These are phyloP conservation scores for Peronosclerospora sorghi DNA, from an alignment of 352 stramenopile genomes.

Conservation along the genomic window DNA sequence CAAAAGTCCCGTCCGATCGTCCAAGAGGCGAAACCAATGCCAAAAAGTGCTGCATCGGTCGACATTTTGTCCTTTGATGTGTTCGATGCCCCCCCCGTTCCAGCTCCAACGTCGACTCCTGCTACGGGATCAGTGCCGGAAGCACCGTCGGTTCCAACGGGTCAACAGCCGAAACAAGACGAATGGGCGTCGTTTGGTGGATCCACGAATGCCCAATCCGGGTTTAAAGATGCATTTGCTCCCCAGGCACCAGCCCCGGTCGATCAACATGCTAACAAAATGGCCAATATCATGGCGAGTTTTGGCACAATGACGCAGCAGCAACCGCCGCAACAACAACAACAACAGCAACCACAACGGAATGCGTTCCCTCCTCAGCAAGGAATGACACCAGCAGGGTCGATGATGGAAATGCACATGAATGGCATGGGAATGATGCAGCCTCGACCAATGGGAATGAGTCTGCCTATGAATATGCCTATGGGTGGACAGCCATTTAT, in stretches of 20 bases:
- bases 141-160: not conserved
- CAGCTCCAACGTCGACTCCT: not conserved
- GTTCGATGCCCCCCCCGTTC: conserved; percentile 16
- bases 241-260: conserved; percentile 16
- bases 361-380: conserved; percentile 35
- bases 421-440: conserved; percentile 22
- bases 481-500: conserved; percentile 12
- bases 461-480: conserved; percentile 17
- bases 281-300: conserved; percentile 84
- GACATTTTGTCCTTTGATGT: conserved; percentile 72
- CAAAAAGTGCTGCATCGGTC: conserved; percentile 15
- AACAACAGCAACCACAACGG: conserved; percentile 12
- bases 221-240: conserved; percentile 38
- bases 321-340: conserved; percentile 13
- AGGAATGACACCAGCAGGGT: conserved; percentile 25
- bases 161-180: conserved; percentile 32
- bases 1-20: not conserved
- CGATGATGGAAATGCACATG: conserved; percentile 42
- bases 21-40: not conserved
- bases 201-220: conserved; percentile 28
- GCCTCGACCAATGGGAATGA: conserved; percentile 17
- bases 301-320: conserved; percentile 33
- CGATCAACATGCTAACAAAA: conserved; percentile 58
- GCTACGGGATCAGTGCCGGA: not conserved
- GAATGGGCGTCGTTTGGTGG: conserved; percentile 67